Evolutionary conservation across 106 monocot genomes (phyloP).

Genomic region (Ottelia alismoides): DNA sequence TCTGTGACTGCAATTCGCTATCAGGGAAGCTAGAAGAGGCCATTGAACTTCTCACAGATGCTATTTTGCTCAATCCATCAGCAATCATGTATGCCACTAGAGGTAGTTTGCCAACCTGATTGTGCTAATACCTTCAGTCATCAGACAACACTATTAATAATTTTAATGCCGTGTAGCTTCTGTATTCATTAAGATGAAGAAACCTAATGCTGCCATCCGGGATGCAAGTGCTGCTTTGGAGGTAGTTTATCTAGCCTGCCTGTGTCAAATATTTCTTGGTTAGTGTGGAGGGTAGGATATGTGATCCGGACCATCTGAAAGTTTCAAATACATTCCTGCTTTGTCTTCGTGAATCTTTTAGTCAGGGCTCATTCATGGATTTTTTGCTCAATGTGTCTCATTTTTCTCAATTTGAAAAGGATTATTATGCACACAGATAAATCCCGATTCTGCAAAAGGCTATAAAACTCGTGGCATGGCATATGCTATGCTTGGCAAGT

Average conservation of each 20-base stretch:
- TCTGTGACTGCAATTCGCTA: background rate
- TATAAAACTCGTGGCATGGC: slow-evolving; percentile 91
- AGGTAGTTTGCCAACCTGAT: no score
- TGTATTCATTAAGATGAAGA: slow-evolving; percentile 92
- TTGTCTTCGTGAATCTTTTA: no score
- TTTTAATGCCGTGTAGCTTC: slow-evolving; percentile 38
- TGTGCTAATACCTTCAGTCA: no score
- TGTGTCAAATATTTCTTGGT: no score
- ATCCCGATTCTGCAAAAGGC: slow-evolving; percentile 96
- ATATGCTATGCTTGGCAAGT: slow-evolving; percentile 75
- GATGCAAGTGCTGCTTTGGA: slow-evolving; percentile 92
- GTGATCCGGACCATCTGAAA: no score
- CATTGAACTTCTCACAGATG: slow-evolving; percentile 76
- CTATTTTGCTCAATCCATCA: slow-evolving; percentile 79
- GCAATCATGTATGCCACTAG: slow-evolving; percentile 96
- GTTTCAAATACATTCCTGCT: no score
- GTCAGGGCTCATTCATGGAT: background rate
- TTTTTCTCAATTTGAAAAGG: no score
- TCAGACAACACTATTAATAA: no score
- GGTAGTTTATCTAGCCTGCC: slow-evolving; percentile 36
- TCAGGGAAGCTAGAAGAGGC: slow-evolving; percentile 81
- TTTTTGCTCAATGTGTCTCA: background rate
- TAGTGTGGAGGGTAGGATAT: no score
- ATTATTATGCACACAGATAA: no score
- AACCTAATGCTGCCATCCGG: slow-evolving; percentile 94